Conservation (phyloP, 2,329 filamentous ascomycete species). For the Gnomoniopsis sp. region DNA sequence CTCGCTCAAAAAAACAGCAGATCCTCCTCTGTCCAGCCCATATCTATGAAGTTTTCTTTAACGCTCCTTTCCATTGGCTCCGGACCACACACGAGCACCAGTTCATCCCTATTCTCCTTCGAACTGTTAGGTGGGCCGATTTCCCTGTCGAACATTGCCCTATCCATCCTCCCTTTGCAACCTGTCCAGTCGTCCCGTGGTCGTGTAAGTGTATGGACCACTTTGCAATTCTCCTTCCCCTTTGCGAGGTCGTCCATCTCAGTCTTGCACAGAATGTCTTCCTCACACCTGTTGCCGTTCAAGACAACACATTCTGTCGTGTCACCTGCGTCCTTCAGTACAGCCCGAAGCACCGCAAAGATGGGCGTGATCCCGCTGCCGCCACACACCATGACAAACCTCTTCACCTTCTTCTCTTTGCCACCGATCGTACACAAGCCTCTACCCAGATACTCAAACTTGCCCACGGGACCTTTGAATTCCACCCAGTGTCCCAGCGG, state of each 20-base stretch:
- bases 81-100: constrained; percentile 81
- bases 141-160: constrained; percentile 58
- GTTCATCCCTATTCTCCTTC: constrained; percentile 39
- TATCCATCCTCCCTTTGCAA: constrained; percentile 62
- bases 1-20: constrained; percentile 66
- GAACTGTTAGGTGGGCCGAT: constrained; percentile 36
- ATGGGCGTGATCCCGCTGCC: constrained; percentile 93
- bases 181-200: constrained; percentile 66
- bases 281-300: constrained; percentile 71
- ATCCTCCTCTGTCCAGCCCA: constrained; percentile 72
- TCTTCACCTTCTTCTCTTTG: constrained; percentile 52
- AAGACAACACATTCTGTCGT: constrained; percentile 68
- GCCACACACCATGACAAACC: constrained; percentile 82
- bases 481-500: constrained; percentile 71
- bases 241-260: constrained; percentile 65
- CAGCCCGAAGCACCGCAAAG: constrained; percentile 74
- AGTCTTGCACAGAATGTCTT: constrained; percentile 76
- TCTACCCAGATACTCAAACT: constrained; percentile 72
- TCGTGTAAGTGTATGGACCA: constrained; percentile 68
- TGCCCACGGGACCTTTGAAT: constrained; percentile 84
- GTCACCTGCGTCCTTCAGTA: constrained; percentile 63
- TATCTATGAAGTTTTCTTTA: constrained; percentile 41
- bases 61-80: constrained; percentile 68
- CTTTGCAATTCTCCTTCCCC: constrained; percentile 52
- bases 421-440: constrained; percentile 63